Base-by-base conservation (phyloP, 495 filamentous ascomycete species). In the Podospora pseudocomata region DNA sequence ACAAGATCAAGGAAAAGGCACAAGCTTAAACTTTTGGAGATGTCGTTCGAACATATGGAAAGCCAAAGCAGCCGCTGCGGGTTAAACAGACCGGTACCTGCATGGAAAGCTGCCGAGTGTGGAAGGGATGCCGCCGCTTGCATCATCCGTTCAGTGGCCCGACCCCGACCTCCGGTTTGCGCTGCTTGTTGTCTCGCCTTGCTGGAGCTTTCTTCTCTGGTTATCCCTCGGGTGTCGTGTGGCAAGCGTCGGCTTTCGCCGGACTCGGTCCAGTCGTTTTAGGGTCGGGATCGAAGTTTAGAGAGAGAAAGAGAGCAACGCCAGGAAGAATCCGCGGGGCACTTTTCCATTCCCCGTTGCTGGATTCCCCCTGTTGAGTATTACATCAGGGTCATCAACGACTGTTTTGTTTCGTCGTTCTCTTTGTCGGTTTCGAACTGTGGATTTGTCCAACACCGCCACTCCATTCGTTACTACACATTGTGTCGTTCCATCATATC, bases 161-260 rank as follows among this genome's bases (percentile, higher is more conserved):
- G 39, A 49, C 39, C 9, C 39, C 39, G 39, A 49, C 39, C 39
- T 58, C 23, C 54, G 54, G 16, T 58, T 58, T 58, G 9, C n/a
- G 16, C 19, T 58, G 55, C 19, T 4, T 56, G 19, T 20, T 20
- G 54, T 56, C 54, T 56, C 54, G 54, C 15, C 15, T 56, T 16
- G 54, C 54, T 56, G 54, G 54, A 56, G 54, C 54, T 56, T 20
- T 6, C 15, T 19, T 23, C 20, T 18, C 15, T 19, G 23, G 11
- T 20, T 58, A 11, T n/a, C 6, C 39, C n/a, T 20, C n/a, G 55
- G 23, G 55, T 58, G 55, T 19, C 55, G 23, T 9, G 19, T 68
- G 66, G 69, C 69, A 65, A 71, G 53, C 55, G 62, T 71, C 69
- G 69, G 69, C 69, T 71, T 71, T 71, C 66, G 27, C 55, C 62